A percentile compares a stretch with the other conserved stretches of the same genome.
These are phyloP conservation scores for Pyrus betulifolia DNA, from an alignment of 306 rosid genomes.

Conservation along the genomic window DNA sequence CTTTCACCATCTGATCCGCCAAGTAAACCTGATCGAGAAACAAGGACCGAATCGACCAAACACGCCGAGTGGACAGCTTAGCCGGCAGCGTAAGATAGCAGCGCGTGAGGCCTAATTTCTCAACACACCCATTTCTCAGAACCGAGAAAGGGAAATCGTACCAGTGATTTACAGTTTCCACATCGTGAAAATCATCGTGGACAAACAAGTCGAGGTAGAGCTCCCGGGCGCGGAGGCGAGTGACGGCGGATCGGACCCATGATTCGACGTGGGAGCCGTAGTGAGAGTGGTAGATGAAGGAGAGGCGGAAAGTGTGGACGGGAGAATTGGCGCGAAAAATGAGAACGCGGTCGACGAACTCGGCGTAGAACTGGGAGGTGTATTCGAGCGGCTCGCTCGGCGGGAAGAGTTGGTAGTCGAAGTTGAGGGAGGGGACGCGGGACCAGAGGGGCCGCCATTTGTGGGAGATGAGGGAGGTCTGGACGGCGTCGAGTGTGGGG, in stretches of 20 bases:
- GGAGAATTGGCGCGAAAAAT: not conserved
- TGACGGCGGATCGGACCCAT: not conserved
- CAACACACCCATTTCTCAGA: not conserved
- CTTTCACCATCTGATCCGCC: not conserved
- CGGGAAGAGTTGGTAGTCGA: not conserved
- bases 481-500: not conserved
- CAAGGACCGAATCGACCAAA: not conserved
- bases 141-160: slow-evolving; percentile 1
- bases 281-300: not conserved
- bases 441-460: not conserved
- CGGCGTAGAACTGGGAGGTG: not conserved
- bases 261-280: not conserved
- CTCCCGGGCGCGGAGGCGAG: not conserved
- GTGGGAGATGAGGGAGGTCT: not conserved
- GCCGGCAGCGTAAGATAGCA: not conserved
- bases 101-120: not conserved
- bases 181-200: not conserved
- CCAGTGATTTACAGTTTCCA: not conserved
- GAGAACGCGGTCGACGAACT: not conserved
- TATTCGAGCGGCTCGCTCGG: not conserved
- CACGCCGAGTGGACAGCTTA: not conserved
- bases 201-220: not conserved
- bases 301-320: not conserved
- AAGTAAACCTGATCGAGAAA: not conserved
- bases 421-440: not conserved